Evolutionary conservation across 441 rosid species (phyloP).

Genomic region (Erodium trifolium): DNA sequence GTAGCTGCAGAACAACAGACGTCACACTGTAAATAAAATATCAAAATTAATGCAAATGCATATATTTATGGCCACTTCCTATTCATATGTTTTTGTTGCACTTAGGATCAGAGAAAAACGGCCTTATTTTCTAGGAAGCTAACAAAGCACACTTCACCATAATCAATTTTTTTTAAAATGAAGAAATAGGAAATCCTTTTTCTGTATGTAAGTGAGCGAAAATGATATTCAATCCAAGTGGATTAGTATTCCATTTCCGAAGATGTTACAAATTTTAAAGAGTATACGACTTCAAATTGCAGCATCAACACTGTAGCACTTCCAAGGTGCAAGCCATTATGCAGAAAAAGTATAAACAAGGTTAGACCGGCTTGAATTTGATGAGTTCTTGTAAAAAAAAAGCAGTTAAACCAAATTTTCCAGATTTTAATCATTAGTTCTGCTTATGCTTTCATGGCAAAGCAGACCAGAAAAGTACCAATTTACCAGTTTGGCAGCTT

Average conservation of each 20-base stretch:
- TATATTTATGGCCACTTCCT: background rate
- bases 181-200: background rate
- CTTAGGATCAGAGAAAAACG: background rate
- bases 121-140: background rate
- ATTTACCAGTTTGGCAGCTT: background rate
- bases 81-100: background rate
- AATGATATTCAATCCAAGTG: background rate
- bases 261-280: background rate
- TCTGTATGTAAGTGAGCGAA: background rate
- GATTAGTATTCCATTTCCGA: background rate
- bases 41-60: conserved; percentile 16
- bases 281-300: background rate
- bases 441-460: background rate
- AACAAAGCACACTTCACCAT: background rate
- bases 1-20: conserved; percentile 56
- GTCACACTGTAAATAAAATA: conserved; percentile 15
- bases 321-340: background rate
- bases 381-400: background rate
- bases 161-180: background rate
- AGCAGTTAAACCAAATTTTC: background rate
- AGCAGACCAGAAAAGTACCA: background rate
- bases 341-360: background rate
- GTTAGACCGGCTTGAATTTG: background rate
- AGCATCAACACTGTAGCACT: background rate
- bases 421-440: background rate